Conservation (phyloP, 2,329 filamentous ascomycete genomes). For the Stagonosporopsis vannaccii region DNA sequence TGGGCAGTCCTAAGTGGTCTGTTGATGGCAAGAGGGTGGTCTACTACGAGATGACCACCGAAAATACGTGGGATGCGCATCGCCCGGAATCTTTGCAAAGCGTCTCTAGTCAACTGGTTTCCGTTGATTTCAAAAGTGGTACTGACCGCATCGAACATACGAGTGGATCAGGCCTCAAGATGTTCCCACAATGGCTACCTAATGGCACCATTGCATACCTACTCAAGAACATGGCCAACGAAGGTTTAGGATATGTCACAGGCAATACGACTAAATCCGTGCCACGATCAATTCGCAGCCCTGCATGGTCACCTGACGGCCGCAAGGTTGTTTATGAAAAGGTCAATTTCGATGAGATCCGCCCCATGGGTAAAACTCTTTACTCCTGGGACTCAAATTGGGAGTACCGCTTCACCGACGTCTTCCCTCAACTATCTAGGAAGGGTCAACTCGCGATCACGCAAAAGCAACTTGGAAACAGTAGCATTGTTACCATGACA, state of each 20-base stretch:
- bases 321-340: constrained; percentile 9
- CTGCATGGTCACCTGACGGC: too few relatives aligned
- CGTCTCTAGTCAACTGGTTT: not conserved
- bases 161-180: not conserved
- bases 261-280: too few relatives aligned
- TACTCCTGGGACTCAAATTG: constrained; percentile 52
- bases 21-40: not conserved
- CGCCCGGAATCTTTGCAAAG: not conserved
- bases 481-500: constrained; percentile 46
- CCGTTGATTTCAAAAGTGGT: not conserved
- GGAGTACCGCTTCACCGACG: constrained; percentile 55
- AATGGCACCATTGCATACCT: too few relatives aligned
- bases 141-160: not conserved
- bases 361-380: constrained; percentile 45
- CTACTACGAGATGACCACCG: not conserved
- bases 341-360: constrained; percentile 35
- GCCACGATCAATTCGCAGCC: too few relatives aligned
- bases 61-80: not conserved
- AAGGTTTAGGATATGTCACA: too few relatives aligned
- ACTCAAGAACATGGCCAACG: too few relatives aligned
- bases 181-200: not conserved
- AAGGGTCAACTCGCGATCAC: constrained; percentile 46
- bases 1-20: not conserved
- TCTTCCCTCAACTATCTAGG: constrained; percentile 47
- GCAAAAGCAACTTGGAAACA: constrained; percentile 52